Percentiles rank a stretch among this genome's conserved stretches.
phyloP scores from a whole-genome alignment of 495 filamentous ascomycete species.

The Neurospora cerealis region DNA sequence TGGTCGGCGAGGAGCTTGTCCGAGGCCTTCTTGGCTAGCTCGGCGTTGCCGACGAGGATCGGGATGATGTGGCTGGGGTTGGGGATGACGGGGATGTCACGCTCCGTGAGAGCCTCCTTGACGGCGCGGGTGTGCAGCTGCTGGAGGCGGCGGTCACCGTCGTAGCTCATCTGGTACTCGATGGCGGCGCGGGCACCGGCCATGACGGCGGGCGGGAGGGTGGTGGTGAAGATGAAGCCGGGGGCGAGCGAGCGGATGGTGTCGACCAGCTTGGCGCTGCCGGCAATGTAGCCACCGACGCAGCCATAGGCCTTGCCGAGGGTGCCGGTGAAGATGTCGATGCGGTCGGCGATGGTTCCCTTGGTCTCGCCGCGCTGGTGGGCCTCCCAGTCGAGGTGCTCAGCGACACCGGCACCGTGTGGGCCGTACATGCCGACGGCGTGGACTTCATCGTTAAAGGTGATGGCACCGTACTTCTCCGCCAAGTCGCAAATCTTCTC shows the following conservation, averaged over 20 bases:
- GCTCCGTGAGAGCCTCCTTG: constrained; percentile 63
- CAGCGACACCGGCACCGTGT: constrained; percentile 89
- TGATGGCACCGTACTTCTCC: constrained; percentile 94
- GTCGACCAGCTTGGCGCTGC: constrained; percentile 79
- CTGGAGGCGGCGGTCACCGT: constrained; percentile 79
- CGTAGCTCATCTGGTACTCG: constrained; percentile 74
- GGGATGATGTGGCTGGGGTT: constrained; percentile 96
- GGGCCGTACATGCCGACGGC: constrained; percentile 99
- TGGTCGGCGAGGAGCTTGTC: constrained; percentile 81
- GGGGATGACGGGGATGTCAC: constrained; percentile 93
- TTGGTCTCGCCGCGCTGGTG: constrained; percentile 53
- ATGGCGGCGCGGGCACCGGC: constrained; percentile 87
- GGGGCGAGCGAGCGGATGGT: constrained; percentile 92
- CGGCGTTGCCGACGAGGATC: constrained; percentile 86
- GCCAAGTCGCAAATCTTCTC: constrained; percentile 91
- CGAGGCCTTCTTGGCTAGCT: constrained; percentile 81
- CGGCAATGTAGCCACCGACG: constrained; percentile 95
- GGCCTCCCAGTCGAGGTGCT: constrained; percentile 91
- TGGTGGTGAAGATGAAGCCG: constrained; percentile 98
- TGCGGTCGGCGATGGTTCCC: constrained; percentile 87
- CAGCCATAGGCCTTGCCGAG: constrained; percentile 97
- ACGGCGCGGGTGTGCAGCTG: constrained; percentile 92
- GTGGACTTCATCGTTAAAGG: constrained; percentile 96
- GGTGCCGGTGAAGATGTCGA: constrained; percentile 96
- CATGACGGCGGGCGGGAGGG: constrained; percentile 92